Evolutionary conservation across 2,329 filamentous ascomycete genomes (phyloP).

Genomic region (Fusarium coffeatum): DNA sequence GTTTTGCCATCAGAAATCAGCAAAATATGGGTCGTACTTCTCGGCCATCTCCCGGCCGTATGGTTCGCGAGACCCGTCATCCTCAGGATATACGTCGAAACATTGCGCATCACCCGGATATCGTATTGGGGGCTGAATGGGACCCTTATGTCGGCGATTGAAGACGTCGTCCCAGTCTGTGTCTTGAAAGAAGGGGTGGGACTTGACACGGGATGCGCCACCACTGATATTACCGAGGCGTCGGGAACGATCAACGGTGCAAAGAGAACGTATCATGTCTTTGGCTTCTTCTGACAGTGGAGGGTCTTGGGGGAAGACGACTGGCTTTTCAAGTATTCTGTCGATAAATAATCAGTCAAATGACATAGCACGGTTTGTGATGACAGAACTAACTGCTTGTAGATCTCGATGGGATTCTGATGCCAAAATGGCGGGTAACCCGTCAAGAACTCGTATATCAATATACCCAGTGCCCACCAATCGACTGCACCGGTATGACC

Average conservation of each 20-base stretch:
- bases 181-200: slow-evolving; percentile 78
- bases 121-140: slow-evolving; percentile 79
- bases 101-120: slow-evolving; percentile 81
- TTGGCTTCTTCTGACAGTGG: slow-evolving; percentile 74
- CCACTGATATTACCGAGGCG: slow-evolving; percentile 83
- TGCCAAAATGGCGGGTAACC: slow-evolving; percentile 91
- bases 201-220: slow-evolving; percentile 77
- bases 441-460: slow-evolving; percentile 86
- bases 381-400: slow-evolving; percentile 71
- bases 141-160: slow-evolving; percentile 71
- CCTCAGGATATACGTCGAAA: slow-evolving; percentile 86
- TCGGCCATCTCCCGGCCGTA: slow-evolving; percentile 76
- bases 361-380: background rate
- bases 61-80: slow-evolving; percentile 71
- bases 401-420: slow-evolving; percentile 87
- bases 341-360: slow-evolving; percentile 4
- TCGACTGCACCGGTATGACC: slow-evolving; percentile 81
- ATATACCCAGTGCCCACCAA: slow-evolving; percentile 88
- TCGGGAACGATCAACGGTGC: slow-evolving; percentile 81
- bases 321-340: slow-evolving; percentile 82
- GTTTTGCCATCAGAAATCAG: slow-evolving; percentile 64
- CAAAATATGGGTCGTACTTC: slow-evolving; percentile 78
- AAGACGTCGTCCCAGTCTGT: slow-evolving; percentile 81
- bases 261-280: slow-evolving; percentile 80
- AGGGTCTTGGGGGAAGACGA: slow-evolving; percentile 77